phyloP scores from a whole-genome alignment of 305 asterid genomes.

The Lippia alba region DNA sequence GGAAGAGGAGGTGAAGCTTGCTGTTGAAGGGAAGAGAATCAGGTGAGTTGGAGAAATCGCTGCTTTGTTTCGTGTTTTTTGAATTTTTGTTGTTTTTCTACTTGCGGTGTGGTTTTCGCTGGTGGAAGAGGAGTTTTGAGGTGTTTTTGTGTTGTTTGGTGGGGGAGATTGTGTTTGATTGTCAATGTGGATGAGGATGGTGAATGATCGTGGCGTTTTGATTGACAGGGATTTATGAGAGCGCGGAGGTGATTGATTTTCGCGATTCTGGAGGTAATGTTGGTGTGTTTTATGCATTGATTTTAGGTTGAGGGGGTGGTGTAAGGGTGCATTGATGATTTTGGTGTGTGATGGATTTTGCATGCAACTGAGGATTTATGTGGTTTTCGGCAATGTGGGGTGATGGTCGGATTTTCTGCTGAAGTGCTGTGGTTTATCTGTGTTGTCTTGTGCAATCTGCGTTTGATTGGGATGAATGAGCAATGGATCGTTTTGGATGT shows the following conservation, averaged over 20 bases:
- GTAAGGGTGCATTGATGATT: neutral
- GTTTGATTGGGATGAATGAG: slow-evolving; percentile 15
- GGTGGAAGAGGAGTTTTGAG: neutral
- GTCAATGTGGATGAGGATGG: slow-evolving; percentile 33
- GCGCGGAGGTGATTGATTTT: slow-evolving; percentile 27
- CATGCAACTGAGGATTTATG: slow-evolving; percentile 32
- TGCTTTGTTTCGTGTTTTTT: neutral
- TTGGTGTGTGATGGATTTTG: slow-evolving; percentile 27
- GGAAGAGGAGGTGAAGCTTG: slow-evolving; percentile 14
- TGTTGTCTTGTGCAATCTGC: slow-evolving; percentile 20
- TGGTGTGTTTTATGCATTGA: slow-evolving; percentile 1
- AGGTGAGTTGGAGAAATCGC: neutral
- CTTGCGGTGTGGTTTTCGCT: neutral
- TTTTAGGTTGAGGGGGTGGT: slow-evolving; percentile 15
- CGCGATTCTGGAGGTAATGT: slow-evolving; percentile 37
- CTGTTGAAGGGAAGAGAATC: slow-evolving; percentile 6
- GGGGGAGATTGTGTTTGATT: slow-evolving; percentile 28
- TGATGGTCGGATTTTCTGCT: neutral
- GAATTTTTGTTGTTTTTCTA: neutral
- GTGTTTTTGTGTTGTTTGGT: neutral
- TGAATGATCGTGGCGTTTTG: slow-evolving; percentile 39
- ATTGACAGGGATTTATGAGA: slow-evolving; percentile 29
- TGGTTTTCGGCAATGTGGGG: slow-evolving; percentile 37
- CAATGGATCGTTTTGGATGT: slow-evolving; percentile 11
- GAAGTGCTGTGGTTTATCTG: neutral